These are phyloP conservation scores for Botrytis galanthina DNA, from an alignment of 2,329 filamentous ascomycete genomes.

Conservation along the genomic window DNA sequence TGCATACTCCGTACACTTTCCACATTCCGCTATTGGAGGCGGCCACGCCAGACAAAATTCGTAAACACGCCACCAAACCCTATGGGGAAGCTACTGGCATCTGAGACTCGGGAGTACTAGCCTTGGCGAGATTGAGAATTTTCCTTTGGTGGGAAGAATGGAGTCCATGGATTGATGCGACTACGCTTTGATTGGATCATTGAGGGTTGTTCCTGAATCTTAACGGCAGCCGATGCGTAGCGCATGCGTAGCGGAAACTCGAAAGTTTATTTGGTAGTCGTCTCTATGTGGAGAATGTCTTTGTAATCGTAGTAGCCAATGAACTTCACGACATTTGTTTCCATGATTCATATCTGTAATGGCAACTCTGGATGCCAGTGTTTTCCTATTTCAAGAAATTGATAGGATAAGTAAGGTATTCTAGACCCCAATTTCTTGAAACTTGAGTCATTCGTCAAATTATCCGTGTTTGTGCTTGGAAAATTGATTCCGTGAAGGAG, in stretches of 20 bases:
- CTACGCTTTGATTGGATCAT: constrained; percentile 19
- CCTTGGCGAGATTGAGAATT: constrained; percentile 12
- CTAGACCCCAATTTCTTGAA: not conserved
- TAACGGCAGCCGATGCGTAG: constrained; percentile 10
- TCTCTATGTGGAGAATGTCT: not conserved
- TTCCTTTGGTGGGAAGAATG: constrained; percentile 10
- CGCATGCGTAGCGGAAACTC: not conserved
- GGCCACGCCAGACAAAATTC: not conserved
- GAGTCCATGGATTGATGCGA: constrained; percentile 1
- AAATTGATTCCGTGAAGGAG: not conserved
- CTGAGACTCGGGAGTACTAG: not conserved
- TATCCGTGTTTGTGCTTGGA: not conserved
- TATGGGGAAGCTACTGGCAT: not conserved
- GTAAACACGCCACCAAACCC: not conserved
- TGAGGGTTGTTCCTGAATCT: constrained; percentile 6
- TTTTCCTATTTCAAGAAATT: not conserved
- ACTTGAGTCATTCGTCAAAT: not conserved
- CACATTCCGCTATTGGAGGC: not conserved
- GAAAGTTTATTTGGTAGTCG: not conserved
- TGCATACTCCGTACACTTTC: not conserved
- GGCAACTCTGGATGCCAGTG: not conserved
- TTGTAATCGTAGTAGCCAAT: not conserved
- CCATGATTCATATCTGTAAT: not conserved
- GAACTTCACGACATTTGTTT: not conserved
- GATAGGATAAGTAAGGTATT: not conserved